Base-by-base conservation (phyloP, 495 filamentous ascomycete species). In the Penicillium goetzii region DNA sequence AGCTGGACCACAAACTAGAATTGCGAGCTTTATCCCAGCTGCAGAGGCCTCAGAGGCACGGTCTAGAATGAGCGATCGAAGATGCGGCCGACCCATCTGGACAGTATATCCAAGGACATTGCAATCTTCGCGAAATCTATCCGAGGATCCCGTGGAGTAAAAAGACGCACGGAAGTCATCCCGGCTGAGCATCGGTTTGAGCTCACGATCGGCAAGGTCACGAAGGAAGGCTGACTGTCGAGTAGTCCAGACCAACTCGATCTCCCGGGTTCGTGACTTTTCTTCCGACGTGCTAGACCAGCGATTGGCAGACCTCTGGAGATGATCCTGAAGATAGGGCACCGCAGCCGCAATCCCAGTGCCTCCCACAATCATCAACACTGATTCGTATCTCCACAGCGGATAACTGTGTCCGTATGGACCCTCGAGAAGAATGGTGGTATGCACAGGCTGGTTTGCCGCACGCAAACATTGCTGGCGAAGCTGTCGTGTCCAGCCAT, bases 291-390 rank as follows among this genome's bases (percentile, higher is more conserved):
- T 45, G 47, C 36, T 53, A 0, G 68, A 33, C 30, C 57, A 45
- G 45, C 54, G 40, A 30, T 60, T 34, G 33, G 49, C 38, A 1
- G 67, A 68, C 4, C 72, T 71, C 9, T 58, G 58, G 17, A 81
- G 60, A 45, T 81, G 77, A 21, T 75, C 72, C 10, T 75, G 70
- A 47, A 89, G 69, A 63, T 87, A 84, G 0, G 86, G 81, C 3
- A 86, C 68, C 3, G 81, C 75, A 0, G 80, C 83, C 0, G 86
- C 81, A 47, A 89, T 84, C 0, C 87, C 87, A 4, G 83, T 84
- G 0, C 87, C 87, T 5, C 87, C 86, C 4, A 79, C 84, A 17
- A 89, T 77, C n/a, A 88, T 76, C 10, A 88, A 64, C 15, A 87
- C 73, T 2, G 78, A 80, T 30, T 84, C 78, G 60, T 80, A 86